A percentile compares a stretch with the other conserved stretches of the same genome.
These are phyloP conservation scores for Candida nonsorbophila DNA, from an alignment of 805 yeast species.

Conservation along the genomic window DNA sequence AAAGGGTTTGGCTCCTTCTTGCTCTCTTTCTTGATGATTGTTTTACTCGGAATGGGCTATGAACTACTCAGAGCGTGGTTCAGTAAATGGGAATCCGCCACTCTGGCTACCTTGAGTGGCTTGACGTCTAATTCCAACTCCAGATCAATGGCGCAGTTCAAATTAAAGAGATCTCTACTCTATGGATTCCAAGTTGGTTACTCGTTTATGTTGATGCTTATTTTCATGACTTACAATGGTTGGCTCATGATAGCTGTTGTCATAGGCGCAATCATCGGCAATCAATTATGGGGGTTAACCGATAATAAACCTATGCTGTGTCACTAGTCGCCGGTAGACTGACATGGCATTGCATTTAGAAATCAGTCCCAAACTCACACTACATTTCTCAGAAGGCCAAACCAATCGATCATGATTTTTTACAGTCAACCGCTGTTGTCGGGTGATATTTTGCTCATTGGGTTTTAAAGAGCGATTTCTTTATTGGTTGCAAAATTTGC, in stretches of 20 bases:
- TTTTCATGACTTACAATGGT: constrained; percentile 84
- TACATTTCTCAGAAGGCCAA: too few species aligned
- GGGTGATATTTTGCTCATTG: too few species aligned
- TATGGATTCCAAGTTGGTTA: constrained; percentile 67
- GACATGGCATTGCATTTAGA: too few species aligned
- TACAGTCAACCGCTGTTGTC: too few species aligned
- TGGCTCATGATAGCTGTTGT: constrained; percentile 77
- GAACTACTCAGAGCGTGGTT: constrained; percentile 45
- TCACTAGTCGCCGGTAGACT: too few species aligned
- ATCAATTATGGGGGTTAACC: constrained; percentile 60
- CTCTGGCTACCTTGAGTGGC: constrained; percentile 5
- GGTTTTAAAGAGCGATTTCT: too few species aligned
- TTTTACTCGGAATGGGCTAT: constrained; percentile 48
- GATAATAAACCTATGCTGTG: too few species aligned
- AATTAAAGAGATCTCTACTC: constrained; percentile 32
- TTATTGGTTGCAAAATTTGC: too few species aligned
- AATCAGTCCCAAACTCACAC: too few species aligned
- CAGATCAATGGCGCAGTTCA: constrained; percentile 6
- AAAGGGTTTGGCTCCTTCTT: constrained; percentile 46
- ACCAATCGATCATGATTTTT: too few species aligned
- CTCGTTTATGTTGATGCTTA: constrained; percentile 69
- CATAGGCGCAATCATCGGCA: constrained; percentile 67
- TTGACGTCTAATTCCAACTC: constrained; percentile 2
- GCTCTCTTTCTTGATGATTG: constrained; percentile 46
- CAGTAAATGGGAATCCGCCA: constrained; percentile 20